A percentile compares a stretch with the other conserved stretches of the same genome.
phyloP scores from a whole-genome alignment of 352 stramenopile genomes.

The Pythium brassicae region DNA sequence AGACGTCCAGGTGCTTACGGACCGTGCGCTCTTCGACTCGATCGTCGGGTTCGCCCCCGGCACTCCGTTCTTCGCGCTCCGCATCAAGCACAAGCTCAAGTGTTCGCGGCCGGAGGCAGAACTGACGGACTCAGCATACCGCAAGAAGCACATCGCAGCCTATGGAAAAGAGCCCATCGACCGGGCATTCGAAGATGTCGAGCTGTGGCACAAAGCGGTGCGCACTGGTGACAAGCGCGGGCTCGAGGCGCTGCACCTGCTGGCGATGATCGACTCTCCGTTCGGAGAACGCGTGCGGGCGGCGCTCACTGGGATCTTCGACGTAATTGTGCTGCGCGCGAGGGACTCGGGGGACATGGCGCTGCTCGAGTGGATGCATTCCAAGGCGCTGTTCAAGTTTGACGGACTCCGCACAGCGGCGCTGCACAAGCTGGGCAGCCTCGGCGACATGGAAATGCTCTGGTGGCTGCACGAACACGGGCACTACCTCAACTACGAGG shows the following conservation, averaged over 20 bases:
- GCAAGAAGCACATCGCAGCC: no score
- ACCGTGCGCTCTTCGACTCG: not conserved
- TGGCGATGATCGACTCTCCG: not conserved
- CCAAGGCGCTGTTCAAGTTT: not conserved
- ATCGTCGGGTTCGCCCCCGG: not conserved
- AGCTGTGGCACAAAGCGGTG: constrained; percentile 1
- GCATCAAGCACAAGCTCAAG: not conserved
- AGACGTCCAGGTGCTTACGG: not conserved
- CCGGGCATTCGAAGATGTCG: not conserved
- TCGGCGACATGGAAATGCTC: not conserved
- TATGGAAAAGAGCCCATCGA: no score
- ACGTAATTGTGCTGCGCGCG: not conserved
- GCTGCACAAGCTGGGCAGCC: not conserved
- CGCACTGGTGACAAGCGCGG: not conserved
- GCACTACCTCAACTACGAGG: not conserved
- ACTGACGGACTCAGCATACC: not conserved
- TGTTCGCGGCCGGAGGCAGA: not conserved
- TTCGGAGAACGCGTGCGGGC: not conserved
- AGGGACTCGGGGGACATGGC: not conserved
- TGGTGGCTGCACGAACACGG: not conserved
- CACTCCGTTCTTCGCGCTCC: not conserved
- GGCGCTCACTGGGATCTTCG: not conserved
- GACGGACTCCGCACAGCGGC: not conserved
- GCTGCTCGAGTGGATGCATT: constrained; percentile 6
- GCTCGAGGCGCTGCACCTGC: constrained; percentile 2